phyloP scores from a whole-genome alignment of 1,139 yeast genomes.

The Diutina siamensis region DNA sequence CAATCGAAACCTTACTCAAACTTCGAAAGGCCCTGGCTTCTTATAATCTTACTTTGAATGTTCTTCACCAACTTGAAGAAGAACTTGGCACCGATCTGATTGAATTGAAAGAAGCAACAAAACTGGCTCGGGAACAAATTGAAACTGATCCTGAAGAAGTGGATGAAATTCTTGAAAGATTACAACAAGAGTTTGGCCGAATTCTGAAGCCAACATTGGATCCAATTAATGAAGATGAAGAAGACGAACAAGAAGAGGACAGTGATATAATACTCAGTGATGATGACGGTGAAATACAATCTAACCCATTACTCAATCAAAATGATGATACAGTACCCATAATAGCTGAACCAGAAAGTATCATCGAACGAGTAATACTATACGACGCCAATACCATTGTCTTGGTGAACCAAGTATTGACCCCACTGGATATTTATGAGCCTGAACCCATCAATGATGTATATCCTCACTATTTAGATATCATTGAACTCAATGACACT shows the following conservation, averaged over 20 bases:
- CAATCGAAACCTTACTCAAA: neutral
- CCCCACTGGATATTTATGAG: neutral
- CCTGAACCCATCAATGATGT: neutral
- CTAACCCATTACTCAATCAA: no score
- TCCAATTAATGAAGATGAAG: neutral
- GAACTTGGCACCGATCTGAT: slow-evolving; percentile 4
- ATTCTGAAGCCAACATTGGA: neutral
- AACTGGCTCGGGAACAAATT: neutral
- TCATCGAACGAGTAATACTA: neutral
- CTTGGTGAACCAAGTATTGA: neutral
- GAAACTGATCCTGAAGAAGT: neutral
- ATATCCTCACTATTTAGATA: neutral
- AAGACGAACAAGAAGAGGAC: neutral
- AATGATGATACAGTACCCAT: neutral
- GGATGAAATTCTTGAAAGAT: neutral
- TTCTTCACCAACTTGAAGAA: neutral
- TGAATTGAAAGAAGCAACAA: neutral
- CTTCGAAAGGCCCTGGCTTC: neutral
- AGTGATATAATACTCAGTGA: no score
- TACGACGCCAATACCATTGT: neutral
- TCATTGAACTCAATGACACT: neutral
- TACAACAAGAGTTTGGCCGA: neutral
- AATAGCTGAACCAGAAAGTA: neutral
- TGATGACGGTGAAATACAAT: no score
- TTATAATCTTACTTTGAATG: neutral